Percentiles rank a stretch among this genome's conserved stretches.
Conservation (phyloP, 108 stramenopile genomes). For the Cyclotella baltica region DNA sequence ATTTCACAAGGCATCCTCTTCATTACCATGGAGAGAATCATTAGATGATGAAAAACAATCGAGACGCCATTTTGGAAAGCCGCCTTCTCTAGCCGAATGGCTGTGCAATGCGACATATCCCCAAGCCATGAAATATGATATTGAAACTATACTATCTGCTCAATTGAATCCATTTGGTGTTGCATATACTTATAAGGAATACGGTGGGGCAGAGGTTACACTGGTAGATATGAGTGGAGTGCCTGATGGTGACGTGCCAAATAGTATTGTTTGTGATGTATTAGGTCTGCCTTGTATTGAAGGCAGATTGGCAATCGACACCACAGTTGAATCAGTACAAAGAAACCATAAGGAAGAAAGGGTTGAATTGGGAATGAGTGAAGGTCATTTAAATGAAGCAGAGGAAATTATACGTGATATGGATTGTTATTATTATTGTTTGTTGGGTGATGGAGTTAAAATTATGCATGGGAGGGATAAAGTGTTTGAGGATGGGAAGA, state of each 20-base stretch:
- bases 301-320: neutral
- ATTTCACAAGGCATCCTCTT: neutral
- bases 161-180: conserved; percentile 2
- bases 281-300: neutral
- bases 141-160: neutral
- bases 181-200: neutral
- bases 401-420: neutral
- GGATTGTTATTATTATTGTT: conserved; percentile 9
- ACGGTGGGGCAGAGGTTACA: neutral
- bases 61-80: neutral
- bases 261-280: neutral
- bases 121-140: neutral
- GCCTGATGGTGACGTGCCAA: neutral
- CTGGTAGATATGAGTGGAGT: neutral
- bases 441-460: neutral
- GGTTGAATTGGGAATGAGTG: neutral
- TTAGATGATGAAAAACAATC: neutral
- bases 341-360: conserved; percentile 1
- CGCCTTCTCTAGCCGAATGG: neutral
- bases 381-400: neutral
- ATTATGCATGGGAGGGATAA: neutral
- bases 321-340: neutral
- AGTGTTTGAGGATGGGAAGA: conserved; percentile 9
- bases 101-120: neutral
- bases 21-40: conserved; percentile 1